Percentiles rank a stretch among this genome's conserved stretches.
phyloP scores from a whole-genome alignment of 768 basidiomycete genomes.

The Boletus eberwhitei region DNA sequence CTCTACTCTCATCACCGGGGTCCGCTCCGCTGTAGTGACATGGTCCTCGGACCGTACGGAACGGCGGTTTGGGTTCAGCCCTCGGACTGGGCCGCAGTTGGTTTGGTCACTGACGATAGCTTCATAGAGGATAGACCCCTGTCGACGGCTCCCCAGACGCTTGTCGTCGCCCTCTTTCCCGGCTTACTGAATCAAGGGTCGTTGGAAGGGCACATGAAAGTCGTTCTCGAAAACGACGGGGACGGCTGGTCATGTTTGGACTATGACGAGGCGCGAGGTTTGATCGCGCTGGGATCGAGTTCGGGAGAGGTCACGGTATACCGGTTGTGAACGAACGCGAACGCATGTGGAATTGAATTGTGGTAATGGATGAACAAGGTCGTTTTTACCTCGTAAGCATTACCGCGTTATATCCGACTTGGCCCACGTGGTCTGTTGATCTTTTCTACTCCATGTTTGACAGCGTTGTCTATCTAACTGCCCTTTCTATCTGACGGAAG shows the following conservation, averaged over 20 bases:
- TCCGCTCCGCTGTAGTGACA: slow-evolving; percentile 49
- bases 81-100: slow-evolving; percentile 39
- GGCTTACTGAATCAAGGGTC: slow-evolving; percentile 31
- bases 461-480: not conserved
- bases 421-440: slow-evolving; percentile 3
- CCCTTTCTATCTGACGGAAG: slow-evolving; percentile 1
- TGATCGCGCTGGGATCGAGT: slow-evolving; percentile 50
- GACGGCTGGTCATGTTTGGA: slow-evolving; percentile 52
- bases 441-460: not conserved
- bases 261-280: slow-evolving; percentile 56
- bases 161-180: slow-evolving; percentile 51
- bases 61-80: slow-evolving; percentile 67
- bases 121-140: slow-evolving; percentile 13
- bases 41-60: slow-evolving; percentile 52
- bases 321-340: slow-evolving; percentile 14
- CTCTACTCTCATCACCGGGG: slow-evolving; percentile 42
- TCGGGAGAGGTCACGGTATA: slow-evolving; percentile 44
- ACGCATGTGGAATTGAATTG: not conserved
- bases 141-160: slow-evolving; percentile 31
- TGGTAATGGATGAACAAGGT: not conserved
- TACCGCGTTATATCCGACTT: not conserved
- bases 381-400: not conserved
- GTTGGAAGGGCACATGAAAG: slow-evolving; percentile 25
- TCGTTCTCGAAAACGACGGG: slow-evolving; percentile 32
- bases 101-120: slow-evolving; percentile 32